phyloP scores from a whole-genome alignment of 2,329 filamentous ascomycete species.

The Aspergillus latus region DNA sequence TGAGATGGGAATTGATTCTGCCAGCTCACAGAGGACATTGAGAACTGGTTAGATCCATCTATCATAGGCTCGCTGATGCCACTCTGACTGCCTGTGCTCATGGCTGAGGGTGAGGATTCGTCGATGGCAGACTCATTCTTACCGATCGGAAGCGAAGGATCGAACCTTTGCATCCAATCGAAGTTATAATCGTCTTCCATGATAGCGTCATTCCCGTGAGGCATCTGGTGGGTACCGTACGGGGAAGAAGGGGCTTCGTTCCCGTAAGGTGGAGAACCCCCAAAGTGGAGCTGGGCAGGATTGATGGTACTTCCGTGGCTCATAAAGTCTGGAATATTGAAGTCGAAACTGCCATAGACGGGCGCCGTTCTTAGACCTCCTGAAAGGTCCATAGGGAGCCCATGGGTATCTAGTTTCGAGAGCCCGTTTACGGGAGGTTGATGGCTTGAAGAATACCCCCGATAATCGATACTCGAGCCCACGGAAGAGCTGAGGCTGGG shows the following conservation, averaged over 20 bases:
- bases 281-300: constrained; percentile 75
- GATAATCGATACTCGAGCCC: constrained; percentile 60
- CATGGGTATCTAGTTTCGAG: constrained; percentile 78
- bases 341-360: constrained; percentile 67
- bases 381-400: constrained; percentile 65
- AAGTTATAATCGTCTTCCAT: constrained; percentile 71
- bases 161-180: constrained; percentile 82
- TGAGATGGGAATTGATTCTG: constrained; percentile 68
- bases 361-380: constrained; percentile 78
- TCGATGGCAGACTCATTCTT: constrained; percentile 79
- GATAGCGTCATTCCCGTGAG: constrained; percentile 55
- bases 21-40: constrained; percentile 61
- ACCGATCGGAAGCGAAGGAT: constrained; percentile 70
- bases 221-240: constrained; percentile 54
- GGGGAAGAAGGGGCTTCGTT: constrained; percentile 43
- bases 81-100: constrained; percentile 91
- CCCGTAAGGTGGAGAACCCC: constrained; percentile 64
- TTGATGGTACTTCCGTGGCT: constrained; percentile 63
- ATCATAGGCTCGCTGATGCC: constrained; percentile 78
- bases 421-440: constrained; percentile 63
- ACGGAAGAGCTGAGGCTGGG: constrained; percentile 67
- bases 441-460: constrained; percentile 58
- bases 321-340: constrained; percentile 72
- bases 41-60: constrained; percentile 68
- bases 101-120: constrained; percentile 90